Base-by-base conservation (phyloP, 805 yeast genomes). In the Candida mattraensis region DNA sequence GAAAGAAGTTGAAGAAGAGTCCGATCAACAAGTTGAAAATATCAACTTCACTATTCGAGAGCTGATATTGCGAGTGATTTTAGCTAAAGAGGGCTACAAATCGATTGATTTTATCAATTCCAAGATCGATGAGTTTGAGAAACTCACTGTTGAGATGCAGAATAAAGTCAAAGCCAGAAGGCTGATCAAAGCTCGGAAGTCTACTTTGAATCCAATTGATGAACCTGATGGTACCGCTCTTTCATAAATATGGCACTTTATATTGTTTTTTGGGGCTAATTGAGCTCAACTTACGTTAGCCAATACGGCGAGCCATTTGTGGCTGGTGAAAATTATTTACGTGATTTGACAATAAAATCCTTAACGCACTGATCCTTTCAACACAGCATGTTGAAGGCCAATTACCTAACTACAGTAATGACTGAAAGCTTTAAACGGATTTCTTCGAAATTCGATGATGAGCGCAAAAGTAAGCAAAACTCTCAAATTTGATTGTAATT, bases 11-110 rank as follows among this genome's bases (percentile, higher is more conserved):
- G 32, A 47, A 24, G 33, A 35, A 7, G 36, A 43, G 11, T 11
- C 33, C 4, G 30, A 38, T 13, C 35, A 27, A 5, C 20, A 24
- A 23, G 33, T 17, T 1, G 39, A 45, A 15, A 37, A 33, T 13
- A 21, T 19, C 5, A 20, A 23, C 16, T 43, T 50, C 14, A 11
- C 24, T 5, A 16, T 16, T 3, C 37, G 51, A 32, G 52, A 47
- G 31, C 18, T 44, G 15, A 36, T 50, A 10, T 30, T 50, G 19
- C 31, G 52, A 15, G 48, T 45, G 13, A 35, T 50, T 9, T 25
- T 50, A 17, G 50, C 50, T 1, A 47, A 42, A 14, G 47, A 40
- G 13, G 47, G 44, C 6, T 17, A 8, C 12, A 28, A 29, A 3
- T 23, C 41, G 6, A 16, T 44, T 13, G 43, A 33, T 4, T 50